Conservation (phyloP, 345 rosid genomes). For the Eucalyptus brandiana region DNA sequence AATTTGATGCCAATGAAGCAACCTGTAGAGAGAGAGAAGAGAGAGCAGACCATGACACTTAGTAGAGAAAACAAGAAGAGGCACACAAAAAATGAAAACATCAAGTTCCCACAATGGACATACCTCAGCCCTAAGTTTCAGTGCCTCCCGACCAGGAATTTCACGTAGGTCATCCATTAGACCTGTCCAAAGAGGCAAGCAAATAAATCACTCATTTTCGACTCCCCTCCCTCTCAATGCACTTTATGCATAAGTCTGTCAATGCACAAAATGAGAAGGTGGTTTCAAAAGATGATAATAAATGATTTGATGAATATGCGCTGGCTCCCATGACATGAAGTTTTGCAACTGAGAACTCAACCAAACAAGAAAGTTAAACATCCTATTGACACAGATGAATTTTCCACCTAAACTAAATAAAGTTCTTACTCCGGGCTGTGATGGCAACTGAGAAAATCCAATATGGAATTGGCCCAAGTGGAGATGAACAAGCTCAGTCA, state of each 20-base stretch:
- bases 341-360: not conserved
- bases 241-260: too few species aligned
- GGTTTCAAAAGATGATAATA: not conserved
- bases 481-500: not conserved
- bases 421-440: not conserved
- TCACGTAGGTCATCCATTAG: slow-evolving; percentile 90
- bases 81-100: not conserved
- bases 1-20: slow-evolving; percentile 63
- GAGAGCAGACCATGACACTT: not conserved
- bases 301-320: not conserved
- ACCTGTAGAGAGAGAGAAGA: slow-evolving; percentile 26
- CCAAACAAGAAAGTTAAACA: not conserved
- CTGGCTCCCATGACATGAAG: not conserved
- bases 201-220: not conserved
- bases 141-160: slow-evolving; percentile 80
- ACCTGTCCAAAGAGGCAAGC: slow-evolving; percentile 15
- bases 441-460: not conserved
- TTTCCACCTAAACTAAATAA: not conserved
- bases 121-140: slow-evolving; percentile 95
- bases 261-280: not conserved
- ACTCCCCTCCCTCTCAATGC: not conserved
- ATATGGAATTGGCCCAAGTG: not conserved
- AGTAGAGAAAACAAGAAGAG: not conserved
- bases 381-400: not conserved
- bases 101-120: not conserved